Conservation (phyloP, 257 asterid species). For the Leonotis leonurus region DNA sequence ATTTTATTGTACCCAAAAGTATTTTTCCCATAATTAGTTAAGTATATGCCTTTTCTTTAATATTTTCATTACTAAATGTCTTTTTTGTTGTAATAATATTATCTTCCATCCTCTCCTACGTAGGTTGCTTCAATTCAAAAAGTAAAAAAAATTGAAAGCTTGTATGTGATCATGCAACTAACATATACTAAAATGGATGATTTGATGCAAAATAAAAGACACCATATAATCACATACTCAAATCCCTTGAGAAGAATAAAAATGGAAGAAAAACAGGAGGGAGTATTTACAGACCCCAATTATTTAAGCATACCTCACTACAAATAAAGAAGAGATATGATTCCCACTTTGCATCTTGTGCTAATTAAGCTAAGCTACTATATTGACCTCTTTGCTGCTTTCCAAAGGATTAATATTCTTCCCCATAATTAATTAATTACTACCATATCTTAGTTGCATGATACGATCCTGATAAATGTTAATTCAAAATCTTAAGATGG, state of each 20-base stretch:
- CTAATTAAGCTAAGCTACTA: slow-evolving; percentile 44
- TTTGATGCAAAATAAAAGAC: background rate
- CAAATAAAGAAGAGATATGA: slow-evolving; percentile 27
- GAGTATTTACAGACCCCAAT: slow-evolving; percentile 15
- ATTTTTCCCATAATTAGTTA: too few species aligned
- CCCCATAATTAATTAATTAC: slow-evolving; percentile 6
- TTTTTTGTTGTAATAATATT: too few species aligned
- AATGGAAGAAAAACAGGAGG: background rate
- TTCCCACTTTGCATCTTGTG: slow-evolving; percentile 42
- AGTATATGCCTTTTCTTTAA: too few species aligned
- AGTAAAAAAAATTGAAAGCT: too few species aligned
- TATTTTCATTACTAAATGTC: too few species aligned
- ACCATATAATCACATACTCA: background rate
- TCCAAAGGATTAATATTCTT: slow-evolving; percentile 28
- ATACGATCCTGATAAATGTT: slow-evolving; percentile 15
- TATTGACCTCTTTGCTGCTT: slow-evolving; percentile 24
- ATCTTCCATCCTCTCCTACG: too few species aligned
- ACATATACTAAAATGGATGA: background rate
- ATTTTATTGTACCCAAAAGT: too few species aligned
- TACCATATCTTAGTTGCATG: slow-evolving; percentile 4
- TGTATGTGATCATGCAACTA: too few species aligned
- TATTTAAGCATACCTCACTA: slow-evolving; percentile 18
- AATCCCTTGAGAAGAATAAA: slow-evolving; percentile 14
- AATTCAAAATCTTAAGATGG: too few species aligned
- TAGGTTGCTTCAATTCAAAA: too few species aligned